These are phyloP conservation scores for Butyriboletus loyo DNA, from an alignment of 768 basidiomycete genomes.

Conservation along the genomic window DNA sequence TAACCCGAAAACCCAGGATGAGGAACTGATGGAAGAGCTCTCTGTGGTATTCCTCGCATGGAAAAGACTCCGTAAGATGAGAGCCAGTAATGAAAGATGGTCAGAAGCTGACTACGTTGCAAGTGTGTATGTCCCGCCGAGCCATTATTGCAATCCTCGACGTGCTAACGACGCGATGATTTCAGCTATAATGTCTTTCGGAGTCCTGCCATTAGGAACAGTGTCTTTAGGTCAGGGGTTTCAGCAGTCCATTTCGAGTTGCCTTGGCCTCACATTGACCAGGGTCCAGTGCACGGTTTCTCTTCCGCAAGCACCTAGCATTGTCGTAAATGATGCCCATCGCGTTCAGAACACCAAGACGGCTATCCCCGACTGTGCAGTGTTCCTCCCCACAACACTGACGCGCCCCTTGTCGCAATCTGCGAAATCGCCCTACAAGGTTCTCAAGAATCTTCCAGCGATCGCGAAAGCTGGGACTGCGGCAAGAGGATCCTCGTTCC, in stretches of 20 bases:
- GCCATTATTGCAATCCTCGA: not conserved
- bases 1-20: constrained; percentile 13
- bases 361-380: constrained; percentile 47
- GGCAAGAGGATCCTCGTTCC: constrained; percentile 45
- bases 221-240: constrained; percentile 40
- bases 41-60: constrained; percentile 43
- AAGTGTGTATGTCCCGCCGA: constrained; percentile 43
- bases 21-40: constrained; percentile 37
- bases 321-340: constrained; percentile 24
- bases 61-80: constrained; percentile 43
- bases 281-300: constrained; percentile 49
- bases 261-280: constrained; percentile 2
- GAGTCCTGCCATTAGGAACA: constrained; percentile 40
- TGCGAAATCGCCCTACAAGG: constrained; percentile 45
- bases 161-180: not conserved
- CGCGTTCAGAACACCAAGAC: constrained; percentile 47
- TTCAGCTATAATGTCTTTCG: constrained; percentile 49
- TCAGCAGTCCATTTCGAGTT: not conserved
- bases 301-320: constrained; percentile 43
- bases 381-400: constrained; percentile 42
- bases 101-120: constrained; percentile 54
- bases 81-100: constrained; percentile 43
- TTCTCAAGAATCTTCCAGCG: constrained; percentile 40
- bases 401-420: constrained; percentile 43
- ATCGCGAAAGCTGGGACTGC: constrained; percentile 36